Conservation (phyloP, 2,329 filamentous ascomycete species). For the Aspergillus sp. region DNA sequence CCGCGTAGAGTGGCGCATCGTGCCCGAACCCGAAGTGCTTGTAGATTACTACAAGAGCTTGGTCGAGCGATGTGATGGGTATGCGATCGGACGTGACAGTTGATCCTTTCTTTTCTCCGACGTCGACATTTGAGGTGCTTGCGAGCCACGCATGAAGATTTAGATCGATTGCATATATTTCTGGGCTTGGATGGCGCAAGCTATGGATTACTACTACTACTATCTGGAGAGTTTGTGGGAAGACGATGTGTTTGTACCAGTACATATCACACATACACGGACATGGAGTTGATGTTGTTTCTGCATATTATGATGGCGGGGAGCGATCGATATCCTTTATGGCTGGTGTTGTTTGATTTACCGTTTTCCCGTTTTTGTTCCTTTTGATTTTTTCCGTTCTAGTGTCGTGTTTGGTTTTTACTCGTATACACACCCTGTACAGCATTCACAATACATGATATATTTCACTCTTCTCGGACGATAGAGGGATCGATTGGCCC, state of each 20-base stretch:
- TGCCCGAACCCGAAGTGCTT: slow-evolving; percentile 89
- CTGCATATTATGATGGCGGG: slow-evolving; percentile 14
- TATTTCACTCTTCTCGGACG: background rate
- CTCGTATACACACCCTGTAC: background rate
- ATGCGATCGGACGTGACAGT: slow-evolving; percentile 51
- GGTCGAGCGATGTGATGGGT: slow-evolving; percentile 67
- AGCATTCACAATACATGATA: background rate
- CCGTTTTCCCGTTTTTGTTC: background rate
- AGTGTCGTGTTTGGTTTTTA: background rate
- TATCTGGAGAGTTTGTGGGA: background rate
- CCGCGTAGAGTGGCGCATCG: slow-evolving; percentile 92
- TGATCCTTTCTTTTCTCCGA: background rate
- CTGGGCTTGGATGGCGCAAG: background rate
- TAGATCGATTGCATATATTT: slow-evolving; percentile 9
- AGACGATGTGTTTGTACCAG: slow-evolving; percentile 13
- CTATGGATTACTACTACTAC: background rate
- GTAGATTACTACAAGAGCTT: slow-evolving; percentile 91
- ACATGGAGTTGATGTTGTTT: slow-evolving; percentile 23
- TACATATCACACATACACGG: slow-evolving; percentile 21
- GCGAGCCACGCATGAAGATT: background rate
- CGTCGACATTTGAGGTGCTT: background rate
- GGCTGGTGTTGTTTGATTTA: slow-evolving; percentile 2
- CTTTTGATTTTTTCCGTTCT: background rate
- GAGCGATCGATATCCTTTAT: slow-evolving; percentile 14
- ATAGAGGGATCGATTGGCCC: background rate